phyloP scores from a whole-genome alignment of 192 early-diverging fungal species.

The Chytriomyces confervae region DNA sequence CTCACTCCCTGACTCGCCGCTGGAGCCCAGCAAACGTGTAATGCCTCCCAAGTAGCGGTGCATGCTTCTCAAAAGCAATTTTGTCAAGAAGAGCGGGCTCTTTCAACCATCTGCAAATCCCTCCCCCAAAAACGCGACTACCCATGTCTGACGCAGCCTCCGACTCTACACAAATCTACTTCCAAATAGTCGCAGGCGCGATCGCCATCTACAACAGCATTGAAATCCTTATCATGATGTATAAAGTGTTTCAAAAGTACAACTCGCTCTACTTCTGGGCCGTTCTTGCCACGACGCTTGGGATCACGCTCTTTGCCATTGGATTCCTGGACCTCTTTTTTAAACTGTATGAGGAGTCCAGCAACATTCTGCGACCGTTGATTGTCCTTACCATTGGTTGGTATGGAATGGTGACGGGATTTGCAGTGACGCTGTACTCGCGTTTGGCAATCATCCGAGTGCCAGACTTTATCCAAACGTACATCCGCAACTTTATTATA shows the following conservation, averaged over 20 bases:
- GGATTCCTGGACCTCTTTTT: constrained; percentile 40
- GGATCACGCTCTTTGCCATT: constrained; percentile 37
- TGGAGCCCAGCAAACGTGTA: no score
- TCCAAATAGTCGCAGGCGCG: constrained; percentile 33
- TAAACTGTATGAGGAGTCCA: constrained; percentile 5
- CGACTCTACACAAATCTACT: not conserved
- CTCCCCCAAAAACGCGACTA: no score
- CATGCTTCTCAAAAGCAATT: no score
- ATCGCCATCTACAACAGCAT: constrained; percentile 43
- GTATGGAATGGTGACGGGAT: constrained; percentile 41
- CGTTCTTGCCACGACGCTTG: constrained; percentile 26
- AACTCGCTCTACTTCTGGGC: constrained; percentile 38
- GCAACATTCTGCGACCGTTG: constrained; percentile 20
- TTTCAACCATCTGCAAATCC: no score
- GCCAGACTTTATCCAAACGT: constrained; percentile 1
- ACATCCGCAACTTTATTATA: constrained; percentile 19
- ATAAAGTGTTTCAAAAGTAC: constrained; percentile 35
- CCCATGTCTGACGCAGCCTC: no score
- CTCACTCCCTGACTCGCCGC: no score
- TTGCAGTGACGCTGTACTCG: constrained; percentile 42
- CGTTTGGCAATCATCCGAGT: constrained; percentile 20
- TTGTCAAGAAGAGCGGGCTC: no score
- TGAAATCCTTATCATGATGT: constrained; percentile 39
- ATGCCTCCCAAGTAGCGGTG: no score
- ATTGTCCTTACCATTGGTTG: constrained; percentile 39